Evolutionary conservation across 768 basidiomycete genomes (phyloP).

Genomic region (Pulveroboletus sp.): DNA sequence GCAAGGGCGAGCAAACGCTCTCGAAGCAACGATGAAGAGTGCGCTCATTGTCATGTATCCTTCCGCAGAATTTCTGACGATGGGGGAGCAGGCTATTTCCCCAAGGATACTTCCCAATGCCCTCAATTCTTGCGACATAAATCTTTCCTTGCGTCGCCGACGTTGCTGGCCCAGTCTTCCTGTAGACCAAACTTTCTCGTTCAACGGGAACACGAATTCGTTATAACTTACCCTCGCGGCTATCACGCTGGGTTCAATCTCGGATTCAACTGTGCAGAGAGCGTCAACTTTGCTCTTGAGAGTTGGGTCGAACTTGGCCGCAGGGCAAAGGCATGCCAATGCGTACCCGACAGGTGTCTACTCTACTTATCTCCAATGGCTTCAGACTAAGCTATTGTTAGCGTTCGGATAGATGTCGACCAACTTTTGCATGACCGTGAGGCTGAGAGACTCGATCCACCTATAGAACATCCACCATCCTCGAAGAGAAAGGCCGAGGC

Average conservation of each 20-base stretch:
- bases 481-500: constrained; percentile 41
- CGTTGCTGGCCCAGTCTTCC: constrained; percentile 71
- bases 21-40: constrained; percentile 94
- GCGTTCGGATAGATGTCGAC: constrained; percentile 93
- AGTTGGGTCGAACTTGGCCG: constrained; percentile 91
- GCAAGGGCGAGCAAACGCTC: constrained; percentile 72
- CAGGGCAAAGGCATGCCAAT: constrained; percentile 72
- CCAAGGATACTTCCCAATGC: constrained; percentile 79
- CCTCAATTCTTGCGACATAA: constrained; percentile 97
- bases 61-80: constrained; percentile 5
- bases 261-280: constrained; percentile 95
- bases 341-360: constrained; percentile 67
- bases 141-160: constrained; percentile 90
- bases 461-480: constrained; percentile 7
- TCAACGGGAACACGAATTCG: constrained; percentile 93
- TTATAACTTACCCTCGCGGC: constrained; percentile 91
- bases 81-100: constrained; percentile 70
- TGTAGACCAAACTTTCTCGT: constrained; percentile 85
- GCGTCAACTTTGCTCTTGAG: constrained; percentile 94
- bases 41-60: constrained; percentile 12
- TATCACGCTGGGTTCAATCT: constrained; percentile 98
- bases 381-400: constrained; percentile 32
- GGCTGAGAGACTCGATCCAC: constrained; percentile 35
- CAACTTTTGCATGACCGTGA: constrained; percentile 71
- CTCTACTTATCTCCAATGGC: background rate